Evolutionary conservation across 164 flowering plant species (phyloP).

Genomic region (Pachysandra terminalis): DNA sequence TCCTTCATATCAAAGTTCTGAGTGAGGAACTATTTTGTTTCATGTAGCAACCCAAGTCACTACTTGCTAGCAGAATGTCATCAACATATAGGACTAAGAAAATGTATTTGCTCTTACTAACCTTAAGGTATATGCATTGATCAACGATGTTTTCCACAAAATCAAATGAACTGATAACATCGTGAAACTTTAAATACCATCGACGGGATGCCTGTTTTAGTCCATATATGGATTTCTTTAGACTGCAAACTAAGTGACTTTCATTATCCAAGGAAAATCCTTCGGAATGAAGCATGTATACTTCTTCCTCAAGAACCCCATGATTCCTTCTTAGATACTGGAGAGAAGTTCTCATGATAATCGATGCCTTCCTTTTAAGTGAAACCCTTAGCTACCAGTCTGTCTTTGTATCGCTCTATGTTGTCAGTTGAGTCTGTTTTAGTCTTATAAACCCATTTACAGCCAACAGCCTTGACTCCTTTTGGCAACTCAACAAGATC

Average conservation of each 20-base stretch:
- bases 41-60: background rate
- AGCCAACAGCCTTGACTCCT: background rate
- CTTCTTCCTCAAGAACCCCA: background rate
- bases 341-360: background rate
- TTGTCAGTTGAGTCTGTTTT: background rate
- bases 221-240: background rate
- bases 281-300: background rate
- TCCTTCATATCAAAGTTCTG: slow-evolving; percentile 4
- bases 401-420: background rate
- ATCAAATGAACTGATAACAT: background rate
- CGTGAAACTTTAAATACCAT: background rate
- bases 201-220: background rate
- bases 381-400: background rate
- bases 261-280: too few relatives aligned
- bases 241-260: too few relatives aligned
- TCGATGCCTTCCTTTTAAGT: background rate
- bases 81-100: slow-evolving; percentile 2
- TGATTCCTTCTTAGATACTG: background rate
- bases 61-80: slow-evolving; percentile 9
- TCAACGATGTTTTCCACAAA: background rate
- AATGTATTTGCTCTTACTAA: background rate
- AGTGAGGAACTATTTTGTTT: background rate
- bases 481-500: background rate
- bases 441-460: background rate
- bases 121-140: slow-evolving; percentile 8